Percentiles rank a stretch among this genome's conserved stretches.
phyloP scores from a whole-genome alignment of 108 stramenopile genomes.

The Parmales sp. region DNA sequence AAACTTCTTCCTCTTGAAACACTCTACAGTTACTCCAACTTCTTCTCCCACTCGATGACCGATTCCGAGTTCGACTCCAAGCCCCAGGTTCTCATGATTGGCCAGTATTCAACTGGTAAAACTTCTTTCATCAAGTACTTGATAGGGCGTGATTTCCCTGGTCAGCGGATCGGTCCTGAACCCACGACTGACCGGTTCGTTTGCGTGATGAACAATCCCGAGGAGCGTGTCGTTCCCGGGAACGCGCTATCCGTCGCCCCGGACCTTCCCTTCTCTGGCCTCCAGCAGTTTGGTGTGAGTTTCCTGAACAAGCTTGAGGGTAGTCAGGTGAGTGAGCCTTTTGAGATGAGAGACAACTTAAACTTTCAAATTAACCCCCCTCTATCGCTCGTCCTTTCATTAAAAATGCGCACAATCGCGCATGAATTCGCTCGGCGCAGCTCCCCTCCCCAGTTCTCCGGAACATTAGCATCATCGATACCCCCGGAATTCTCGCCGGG shows the following conservation, averaged over 20 bases:
- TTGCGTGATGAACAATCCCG: slow-evolving; percentile 42
- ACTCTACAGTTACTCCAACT: neutral
- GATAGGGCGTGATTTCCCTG: slow-evolving; percentile 40
- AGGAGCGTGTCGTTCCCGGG: slow-evolving; percentile 42
- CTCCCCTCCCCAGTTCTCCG: neutral
- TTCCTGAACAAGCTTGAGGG: slow-evolving; percentile 42
- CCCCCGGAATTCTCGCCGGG: slow-evolving; percentile 50
- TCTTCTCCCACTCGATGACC: neutral
- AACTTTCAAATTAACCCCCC: too few relatives aligned
- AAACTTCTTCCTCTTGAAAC: neutral
- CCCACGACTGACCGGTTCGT: slow-evolving; percentile 55
- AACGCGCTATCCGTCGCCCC: slow-evolving; percentile 45
- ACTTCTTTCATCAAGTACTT: slow-evolving; percentile 46
- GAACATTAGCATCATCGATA: slow-evolving; percentile 50
- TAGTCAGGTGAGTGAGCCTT: too few relatives aligned
- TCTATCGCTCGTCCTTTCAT: slow-evolving; percentile 17
- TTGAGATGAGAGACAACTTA: too few relatives aligned
- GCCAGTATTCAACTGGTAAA: slow-evolving; percentile 35
- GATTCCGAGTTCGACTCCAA: slow-evolving; percentile 64
- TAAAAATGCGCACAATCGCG: too few relatives aligned
- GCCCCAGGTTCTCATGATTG: slow-evolving; percentile 51
- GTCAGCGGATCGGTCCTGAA: slow-evolving; percentile 56
- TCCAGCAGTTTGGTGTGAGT: slow-evolving; percentile 41
- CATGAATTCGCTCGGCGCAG: too few relatives aligned
- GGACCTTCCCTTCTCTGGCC: slow-evolving; percentile 41